Evolutionary conservation across 2,329 filamentous ascomycete species (phyloP).

Genomic region (Aspergillus ochraceus): DNA sequence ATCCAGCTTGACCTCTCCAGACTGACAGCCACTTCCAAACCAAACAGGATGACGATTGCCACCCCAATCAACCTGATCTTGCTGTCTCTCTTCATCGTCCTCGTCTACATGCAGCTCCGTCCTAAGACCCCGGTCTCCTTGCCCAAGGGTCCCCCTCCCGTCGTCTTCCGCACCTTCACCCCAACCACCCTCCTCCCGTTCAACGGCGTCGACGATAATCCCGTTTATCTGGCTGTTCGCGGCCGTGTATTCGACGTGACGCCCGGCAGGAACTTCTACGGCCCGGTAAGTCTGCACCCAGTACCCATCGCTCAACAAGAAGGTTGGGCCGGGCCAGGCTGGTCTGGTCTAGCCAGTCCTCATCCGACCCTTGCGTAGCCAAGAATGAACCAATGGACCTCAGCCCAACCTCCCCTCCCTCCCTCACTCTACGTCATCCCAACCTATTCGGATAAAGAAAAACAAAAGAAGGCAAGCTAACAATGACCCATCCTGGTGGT

Average conservation of each 20-base stretch:
- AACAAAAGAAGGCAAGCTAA: not conserved
- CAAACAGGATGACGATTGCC: conserved; percentile 52
- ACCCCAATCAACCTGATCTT: conserved; percentile 64
- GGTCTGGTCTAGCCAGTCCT: not conserved
- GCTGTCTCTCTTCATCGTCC: conserved; percentile 56
- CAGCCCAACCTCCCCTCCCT: not conserved
- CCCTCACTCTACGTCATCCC: not conserved
- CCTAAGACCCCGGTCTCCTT: conserved; percentile 53
- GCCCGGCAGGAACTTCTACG: conserved; percentile 88
- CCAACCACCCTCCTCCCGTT: conserved; percentile 81
- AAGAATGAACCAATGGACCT: not conserved
- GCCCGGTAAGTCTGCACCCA: conserved; percentile 54
- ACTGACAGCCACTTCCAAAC: not conserved
- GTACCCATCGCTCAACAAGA: not conserved
- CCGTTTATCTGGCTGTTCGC: conserved; percentile 88
- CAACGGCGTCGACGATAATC: conserved; percentile 71
- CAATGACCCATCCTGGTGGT: not conserved
- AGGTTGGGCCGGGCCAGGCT: not conserved
- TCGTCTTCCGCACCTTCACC: conserved; percentile 84
- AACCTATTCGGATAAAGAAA: conserved; percentile 2
- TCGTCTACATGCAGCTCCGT: conserved; percentile 61
- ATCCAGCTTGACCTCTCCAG: not conserved
- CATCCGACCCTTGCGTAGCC: not conserved
- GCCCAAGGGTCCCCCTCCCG: conserved; percentile 59
- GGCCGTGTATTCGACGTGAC: conserved; percentile 90